Percentiles rank a stretch among this genome's conserved stretches.
Evolutionary conservation across 139 green algal genomes (phyloP).

Genomic region (Zygnema circumcarinatum): DNA sequence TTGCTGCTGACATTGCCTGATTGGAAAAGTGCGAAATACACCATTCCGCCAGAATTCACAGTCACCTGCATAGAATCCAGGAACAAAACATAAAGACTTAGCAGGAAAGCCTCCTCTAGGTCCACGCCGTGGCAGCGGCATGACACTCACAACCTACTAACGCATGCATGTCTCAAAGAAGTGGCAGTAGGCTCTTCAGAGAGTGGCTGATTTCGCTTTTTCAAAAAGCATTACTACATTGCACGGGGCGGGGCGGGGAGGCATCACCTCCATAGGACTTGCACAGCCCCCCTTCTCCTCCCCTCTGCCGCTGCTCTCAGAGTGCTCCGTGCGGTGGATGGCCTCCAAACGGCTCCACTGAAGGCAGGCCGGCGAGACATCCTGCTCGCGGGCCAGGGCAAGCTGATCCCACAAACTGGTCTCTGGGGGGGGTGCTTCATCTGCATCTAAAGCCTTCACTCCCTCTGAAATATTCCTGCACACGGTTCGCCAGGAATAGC

Average conservation of each 20-base stretch:
- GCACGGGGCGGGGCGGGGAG: not conserved
- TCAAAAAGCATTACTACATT: not conserved
- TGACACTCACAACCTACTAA: not conserved
- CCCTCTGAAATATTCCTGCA: not conserved
- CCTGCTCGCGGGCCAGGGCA: slow-evolving; percentile 19
- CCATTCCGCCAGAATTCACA: slow-evolving; percentile 46
- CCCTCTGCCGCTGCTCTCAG: no score
- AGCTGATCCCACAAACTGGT: slow-evolving; percentile 20
- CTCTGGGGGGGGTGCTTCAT: not conserved
- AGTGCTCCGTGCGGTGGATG: slow-evolving; percentile 42
- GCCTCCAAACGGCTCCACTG: slow-evolving; percentile 13
- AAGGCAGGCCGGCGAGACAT: not conserved
- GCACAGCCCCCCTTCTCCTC: no score
- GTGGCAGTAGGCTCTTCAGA: not conserved
- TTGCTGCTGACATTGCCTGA: not conserved
- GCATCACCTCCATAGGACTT: no score
- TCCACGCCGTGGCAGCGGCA: not conserved
- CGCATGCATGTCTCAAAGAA: not conserved
- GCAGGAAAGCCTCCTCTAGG: no score
- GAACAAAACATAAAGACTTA: not conserved
- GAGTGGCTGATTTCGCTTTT: not conserved
- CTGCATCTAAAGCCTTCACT: not conserved
- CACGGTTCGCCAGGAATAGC: no score
- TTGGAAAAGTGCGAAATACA: slow-evolving; percentile 46
- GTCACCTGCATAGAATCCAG: slow-evolving; percentile 21